phyloP scores from a whole-genome alignment of 345 rosid genomes.

The Nephelium lappaceum region DNA sequence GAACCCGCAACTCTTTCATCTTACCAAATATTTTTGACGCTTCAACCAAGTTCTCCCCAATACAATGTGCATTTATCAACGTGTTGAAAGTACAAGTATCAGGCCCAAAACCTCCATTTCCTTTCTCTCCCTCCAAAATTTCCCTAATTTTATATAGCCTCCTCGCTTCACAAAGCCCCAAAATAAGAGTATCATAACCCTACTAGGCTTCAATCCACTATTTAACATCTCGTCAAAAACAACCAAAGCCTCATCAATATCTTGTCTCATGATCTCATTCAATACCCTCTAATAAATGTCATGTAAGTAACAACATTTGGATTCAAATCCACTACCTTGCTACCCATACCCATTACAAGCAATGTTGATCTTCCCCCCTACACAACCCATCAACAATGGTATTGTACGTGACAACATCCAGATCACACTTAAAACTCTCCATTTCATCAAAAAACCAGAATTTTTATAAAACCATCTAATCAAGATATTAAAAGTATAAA shows the following conservation, averaged over 20 bases:
- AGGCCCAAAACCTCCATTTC: conserved; percentile 48
- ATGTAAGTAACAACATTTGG: conserved; percentile 78
- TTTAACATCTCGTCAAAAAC: conserved; percentile 54
- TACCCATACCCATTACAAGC: conserved; percentile 78
- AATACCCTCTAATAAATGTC: conserved; percentile 79
- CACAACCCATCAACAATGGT: conserved; percentile 84
- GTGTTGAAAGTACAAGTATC: conserved; percentile 82
- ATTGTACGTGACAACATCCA: conserved; percentile 73
- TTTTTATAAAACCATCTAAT: conserved; percentile 77
- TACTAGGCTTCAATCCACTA: conserved; percentile 60
- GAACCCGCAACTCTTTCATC: conserved; percentile 52
- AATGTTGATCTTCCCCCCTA: conserved; percentile 64
- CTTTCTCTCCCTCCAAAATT: conserved; percentile 41
- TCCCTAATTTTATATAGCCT: conserved; percentile 61
- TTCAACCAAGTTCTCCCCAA: conserved; percentile 57
- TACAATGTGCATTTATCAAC: conserved; percentile 63
- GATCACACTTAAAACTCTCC: conserved; percentile 53
- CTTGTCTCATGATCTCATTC: conserved; percentile 50
- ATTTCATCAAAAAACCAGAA: conserved; percentile 65
- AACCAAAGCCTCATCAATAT: conserved; percentile 64
- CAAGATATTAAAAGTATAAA: conserved; percentile 67
- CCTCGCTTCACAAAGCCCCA: conserved; percentile 69
- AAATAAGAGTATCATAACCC: conserved; percentile 62
- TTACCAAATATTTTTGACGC: conserved; percentile 55
- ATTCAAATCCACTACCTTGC: conserved; percentile 42